Evolutionary conservation across 345 rosid species (phyloP).

Genomic region (Lenwebbia sp.): DNA sequence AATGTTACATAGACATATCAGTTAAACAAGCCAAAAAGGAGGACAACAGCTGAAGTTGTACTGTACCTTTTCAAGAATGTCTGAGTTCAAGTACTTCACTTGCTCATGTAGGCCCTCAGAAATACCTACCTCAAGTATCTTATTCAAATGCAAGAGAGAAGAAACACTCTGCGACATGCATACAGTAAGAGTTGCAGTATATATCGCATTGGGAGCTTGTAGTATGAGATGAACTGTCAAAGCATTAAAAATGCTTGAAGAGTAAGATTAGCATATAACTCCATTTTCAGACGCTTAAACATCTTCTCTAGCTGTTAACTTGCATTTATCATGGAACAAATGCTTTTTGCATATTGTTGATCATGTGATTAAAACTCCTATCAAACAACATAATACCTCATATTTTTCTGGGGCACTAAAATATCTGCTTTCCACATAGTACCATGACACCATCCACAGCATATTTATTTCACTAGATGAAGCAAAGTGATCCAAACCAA

Average conservation of each 20-base stretch:
- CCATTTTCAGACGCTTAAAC: neutral
- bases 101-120: slow-evolving; percentile 63
- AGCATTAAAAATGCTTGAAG: neutral
- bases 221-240: neutral
- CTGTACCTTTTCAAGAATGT: slow-evolving; percentile 64
- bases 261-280: neutral
- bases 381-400: neutral
- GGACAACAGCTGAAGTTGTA: slow-evolving; percentile 1
- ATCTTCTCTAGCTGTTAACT: neutral
- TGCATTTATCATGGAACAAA: neutral
- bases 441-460: neutral
- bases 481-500: neutral
- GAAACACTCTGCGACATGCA: slow-evolving; percentile 45
- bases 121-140: slow-evolving; percentile 80
- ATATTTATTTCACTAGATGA: neutral
- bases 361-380: neutral
- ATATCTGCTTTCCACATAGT: neutral
- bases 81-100: slow-evolving; percentile 46
- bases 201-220: neutral
- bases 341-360: neutral
- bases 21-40: neutral
- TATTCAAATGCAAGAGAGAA: slow-evolving; percentile 74
- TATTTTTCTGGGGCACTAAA: neutral
- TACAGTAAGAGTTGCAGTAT: neutral
- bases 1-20: neutral